Evolutionary conservation across 768 basidiomycete genomes (phyloP).

Genomic region (Galerina marginata): DNA sequence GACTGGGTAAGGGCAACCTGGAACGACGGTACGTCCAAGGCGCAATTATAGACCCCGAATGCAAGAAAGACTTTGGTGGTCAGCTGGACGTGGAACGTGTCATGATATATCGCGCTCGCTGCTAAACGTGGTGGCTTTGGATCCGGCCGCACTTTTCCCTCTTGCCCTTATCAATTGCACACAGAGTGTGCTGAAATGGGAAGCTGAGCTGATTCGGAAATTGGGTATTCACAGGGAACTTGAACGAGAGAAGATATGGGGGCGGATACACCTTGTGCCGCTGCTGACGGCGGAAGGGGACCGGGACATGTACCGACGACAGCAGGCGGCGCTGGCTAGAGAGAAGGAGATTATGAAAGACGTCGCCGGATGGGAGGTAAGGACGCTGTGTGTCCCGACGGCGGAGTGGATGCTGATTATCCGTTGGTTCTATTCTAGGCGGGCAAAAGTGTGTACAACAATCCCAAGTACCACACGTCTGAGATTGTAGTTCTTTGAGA

Average conservation of each 20-base stretch:
- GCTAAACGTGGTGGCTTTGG: slow-evolving; percentile 71
- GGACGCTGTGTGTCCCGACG: slow-evolving; percentile 35
- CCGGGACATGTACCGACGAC: slow-evolving; percentile 83
- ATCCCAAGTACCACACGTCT: slow-evolving; percentile 65
- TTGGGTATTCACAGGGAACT: slow-evolving; percentile 71
- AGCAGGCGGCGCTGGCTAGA: slow-evolving; percentile 74
- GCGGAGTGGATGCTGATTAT: slow-evolving; percentile 19
- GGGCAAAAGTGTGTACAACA: slow-evolving; percentile 88
- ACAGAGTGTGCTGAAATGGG: slow-evolving; percentile 37
- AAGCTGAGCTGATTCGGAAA: slow-evolving; percentile 47
- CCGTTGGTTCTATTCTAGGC: slow-evolving; percentile 48
- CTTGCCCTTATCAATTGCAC: slow-evolving; percentile 50
- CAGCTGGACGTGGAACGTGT: slow-evolving; percentile 77
- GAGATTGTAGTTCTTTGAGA: slow-evolving; percentile 40
- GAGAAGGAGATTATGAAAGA: slow-evolving; percentile 96
- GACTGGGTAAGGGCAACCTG: slow-evolving; percentile 86
- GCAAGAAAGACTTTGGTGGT: slow-evolving; percentile 32
- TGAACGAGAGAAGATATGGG: slow-evolving; percentile 92
- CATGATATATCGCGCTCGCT: slow-evolving; percentile 60
- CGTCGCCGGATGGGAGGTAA: slow-evolving; percentile 92
- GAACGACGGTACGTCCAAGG: slow-evolving; percentile 81
- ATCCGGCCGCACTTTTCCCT: slow-evolving; percentile 57
- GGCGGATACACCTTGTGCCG: slow-evolving; percentile 92
- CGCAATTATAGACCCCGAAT: slow-evolving; percentile 12
- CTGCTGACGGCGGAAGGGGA: slow-evolving; percentile 92